Evolutionary conservation across 2,329 filamentous ascomycete genomes (phyloP).

Genomic region (Colletotrichum sp.): DNA sequence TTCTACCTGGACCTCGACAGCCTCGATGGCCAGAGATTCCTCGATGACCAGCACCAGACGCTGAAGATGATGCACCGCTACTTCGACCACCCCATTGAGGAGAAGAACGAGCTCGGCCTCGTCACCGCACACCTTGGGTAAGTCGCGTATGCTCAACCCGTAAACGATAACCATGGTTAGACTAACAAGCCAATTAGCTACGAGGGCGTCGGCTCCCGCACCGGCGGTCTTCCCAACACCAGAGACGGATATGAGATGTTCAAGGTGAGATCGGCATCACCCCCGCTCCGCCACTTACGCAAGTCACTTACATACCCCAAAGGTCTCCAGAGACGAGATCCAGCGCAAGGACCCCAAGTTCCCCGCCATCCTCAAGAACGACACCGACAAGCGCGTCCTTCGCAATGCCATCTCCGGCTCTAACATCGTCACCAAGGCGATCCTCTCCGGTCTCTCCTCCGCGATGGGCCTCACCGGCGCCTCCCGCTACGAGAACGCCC

Average conservation of each 20-base stretch:
- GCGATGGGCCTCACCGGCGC: slow-evolving; percentile 49
- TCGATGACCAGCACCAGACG: slow-evolving; percentile 56
- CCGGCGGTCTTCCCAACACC: slow-evolving; percentile 50
- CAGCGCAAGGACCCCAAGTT: slow-evolving; percentile 51
- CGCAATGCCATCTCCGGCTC: slow-evolving; percentile 54
- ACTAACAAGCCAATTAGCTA: slow-evolving; percentile 37
- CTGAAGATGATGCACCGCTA: slow-evolving; percentile 61
- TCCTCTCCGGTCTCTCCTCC: slow-evolving; percentile 53
- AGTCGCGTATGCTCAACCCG: slow-evolving; percentile 2
- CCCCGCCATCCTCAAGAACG: slow-evolving; percentile 53
- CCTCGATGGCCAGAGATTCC: slow-evolving; percentile 58
- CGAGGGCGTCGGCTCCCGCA: slow-evolving; percentile 53
- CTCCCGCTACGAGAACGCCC: slow-evolving; percentile 53
- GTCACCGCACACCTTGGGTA: slow-evolving; percentile 58
- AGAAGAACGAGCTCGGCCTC: slow-evolving; percentile 62
- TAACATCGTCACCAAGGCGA: slow-evolving; percentile 56
- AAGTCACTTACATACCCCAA: background rate
- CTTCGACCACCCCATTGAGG: slow-evolving; percentile 57
- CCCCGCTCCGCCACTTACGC: slow-evolving; percentile 22
- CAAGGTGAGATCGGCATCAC: slow-evolving; percentile 34
- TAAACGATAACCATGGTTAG: too few relatives aligned
- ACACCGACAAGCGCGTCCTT: slow-evolving; percentile 49
- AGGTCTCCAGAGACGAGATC: slow-evolving; percentile 53
- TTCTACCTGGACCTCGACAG: slow-evolving; percentile 60
- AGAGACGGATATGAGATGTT: slow-evolving; percentile 61